These are phyloP conservation scores for Ustilago hordei DNA, from an alignment of 1,284 basidiomycete genomes.

Conservation along the genomic window DNA sequence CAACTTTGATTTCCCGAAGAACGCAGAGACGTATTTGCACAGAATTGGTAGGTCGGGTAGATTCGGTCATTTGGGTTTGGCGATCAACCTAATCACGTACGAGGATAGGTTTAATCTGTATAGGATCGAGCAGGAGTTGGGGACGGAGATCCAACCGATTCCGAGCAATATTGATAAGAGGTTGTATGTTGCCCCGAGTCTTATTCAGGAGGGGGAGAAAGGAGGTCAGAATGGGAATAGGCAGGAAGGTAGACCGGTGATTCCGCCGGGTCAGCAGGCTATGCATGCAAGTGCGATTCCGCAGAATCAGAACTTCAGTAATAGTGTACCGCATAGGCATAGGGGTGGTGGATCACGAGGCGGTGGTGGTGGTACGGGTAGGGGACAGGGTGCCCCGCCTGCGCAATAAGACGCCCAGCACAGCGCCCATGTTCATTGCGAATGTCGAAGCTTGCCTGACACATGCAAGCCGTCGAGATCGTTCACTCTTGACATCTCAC, in stretches of 20 bases:
- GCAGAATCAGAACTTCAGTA: conserved; percentile 67
- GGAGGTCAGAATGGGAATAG: conserved; percentile 46
- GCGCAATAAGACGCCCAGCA: conserved; percentile 20
- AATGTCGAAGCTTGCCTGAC: no score
- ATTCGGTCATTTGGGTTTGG: conserved; percentile 95
- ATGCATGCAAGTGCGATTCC: conserved; percentile 66
- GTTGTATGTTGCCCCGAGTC: conserved; percentile 75
- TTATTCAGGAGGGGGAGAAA: conserved; percentile 61
- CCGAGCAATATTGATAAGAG: conserved; percentile 90
- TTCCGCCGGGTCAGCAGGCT: conserved; percentile 67
- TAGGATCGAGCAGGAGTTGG: conserved; percentile 96
- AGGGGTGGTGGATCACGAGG: conserved; percentile 33
- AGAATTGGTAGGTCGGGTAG: conserved; percentile 96
- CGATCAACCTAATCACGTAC: conserved; percentile 87
- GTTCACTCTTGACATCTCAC: not conserved
- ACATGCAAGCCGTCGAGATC: no score
- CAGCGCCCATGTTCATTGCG: no score
- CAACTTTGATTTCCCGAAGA: conserved; percentile 99
- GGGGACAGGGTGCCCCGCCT: conserved; percentile 23
- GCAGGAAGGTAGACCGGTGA: conserved; percentile 68
- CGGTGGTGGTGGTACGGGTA: conserved; percentile 21
- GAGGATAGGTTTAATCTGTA: conserved; percentile 98
- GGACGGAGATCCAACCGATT: conserved; percentile 97
- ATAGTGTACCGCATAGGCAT: conserved; percentile 60
- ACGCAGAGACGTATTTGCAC: conserved; percentile 97